Evolutionary conservation across 345 rosid genomes (phyloP).

Genomic region (Aquilaria malaccensis): DNA sequence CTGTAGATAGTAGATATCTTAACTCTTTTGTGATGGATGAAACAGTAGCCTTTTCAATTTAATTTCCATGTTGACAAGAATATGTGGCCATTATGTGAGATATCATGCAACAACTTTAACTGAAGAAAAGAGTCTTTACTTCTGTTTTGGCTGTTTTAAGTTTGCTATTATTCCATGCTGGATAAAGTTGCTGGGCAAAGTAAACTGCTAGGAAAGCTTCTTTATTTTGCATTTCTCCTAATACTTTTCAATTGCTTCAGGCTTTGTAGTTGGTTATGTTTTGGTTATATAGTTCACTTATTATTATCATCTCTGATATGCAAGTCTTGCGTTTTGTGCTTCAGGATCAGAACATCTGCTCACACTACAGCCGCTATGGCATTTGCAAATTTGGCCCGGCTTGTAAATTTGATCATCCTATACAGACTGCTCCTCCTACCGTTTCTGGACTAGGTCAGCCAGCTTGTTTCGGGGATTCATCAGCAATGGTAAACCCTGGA

Average conservation of each 20-base stretch:
- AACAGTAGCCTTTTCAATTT: too few species aligned
- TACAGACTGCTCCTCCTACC: slow-evolving; percentile 26
- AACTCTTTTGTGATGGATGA: not conserved
- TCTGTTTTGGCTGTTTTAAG: too few species aligned
- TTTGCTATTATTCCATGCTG: too few species aligned
- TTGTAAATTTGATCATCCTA: slow-evolving; percentile 70
- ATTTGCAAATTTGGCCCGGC: slow-evolving; percentile 96
- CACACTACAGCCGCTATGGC: slow-evolving; percentile 86
- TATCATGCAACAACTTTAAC: too few species aligned
- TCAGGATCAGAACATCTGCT: slow-evolving; percentile 72
- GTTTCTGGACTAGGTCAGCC: slow-evolving; percentile 23
- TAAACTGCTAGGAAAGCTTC: too few species aligned
- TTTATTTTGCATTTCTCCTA: too few species aligned
- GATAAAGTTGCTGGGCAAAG: too few species aligned
- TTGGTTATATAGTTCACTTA: not conserved
- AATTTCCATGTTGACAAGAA: too few species aligned
- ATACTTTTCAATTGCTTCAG: too few species aligned
- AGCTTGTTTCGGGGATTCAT: slow-evolving; percentile 17
- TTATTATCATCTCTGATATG: not conserved
- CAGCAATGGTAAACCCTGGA: slow-evolving; percentile 18
- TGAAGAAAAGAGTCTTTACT: too few species aligned
- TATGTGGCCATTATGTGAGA: too few species aligned
- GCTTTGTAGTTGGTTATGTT: not conserved
- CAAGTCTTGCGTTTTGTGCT: slow-evolving; percentile 2
- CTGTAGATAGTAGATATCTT: not conserved